Percentiles rank a stretch among this genome's conserved stretches.
These are phyloP conservation scores for Botryotinia globosa DNA, from an alignment of 2,329 filamentous ascomycete species.

Conservation along the genomic window DNA sequence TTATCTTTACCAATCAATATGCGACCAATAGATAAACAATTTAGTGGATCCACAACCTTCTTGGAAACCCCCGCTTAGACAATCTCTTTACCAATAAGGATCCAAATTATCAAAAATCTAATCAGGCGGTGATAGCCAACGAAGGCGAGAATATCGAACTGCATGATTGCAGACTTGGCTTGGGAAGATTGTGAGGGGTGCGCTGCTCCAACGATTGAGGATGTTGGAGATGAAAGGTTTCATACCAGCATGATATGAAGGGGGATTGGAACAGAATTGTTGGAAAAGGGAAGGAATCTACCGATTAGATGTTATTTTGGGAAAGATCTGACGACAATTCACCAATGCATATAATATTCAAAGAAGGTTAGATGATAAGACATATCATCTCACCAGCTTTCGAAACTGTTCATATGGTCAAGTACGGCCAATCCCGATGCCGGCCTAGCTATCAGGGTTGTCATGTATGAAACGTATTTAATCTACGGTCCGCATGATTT, in stretches of 20 bases:
- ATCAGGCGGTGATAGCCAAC: conserved; percentile 13
- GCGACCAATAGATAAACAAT: conserved; percentile 18
- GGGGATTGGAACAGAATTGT: background rate
- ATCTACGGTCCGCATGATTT: background rate
- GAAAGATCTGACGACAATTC: background rate
- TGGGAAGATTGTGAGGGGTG: background rate
- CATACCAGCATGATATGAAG: background rate
- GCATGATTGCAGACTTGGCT: conserved; percentile 2
- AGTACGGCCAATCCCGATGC: conserved; percentile 1
- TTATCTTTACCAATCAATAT: conserved; percentile 5
- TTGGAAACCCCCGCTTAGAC: conserved; percentile 8
- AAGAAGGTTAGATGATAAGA: background rate
- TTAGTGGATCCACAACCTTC: conserved; percentile 10
- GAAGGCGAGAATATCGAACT: background rate
- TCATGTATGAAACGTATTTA: conserved; percentile 15
- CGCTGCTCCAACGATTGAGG: conserved; percentile 1
- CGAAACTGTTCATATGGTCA: background rate
- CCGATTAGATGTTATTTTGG: background rate
- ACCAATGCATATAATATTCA: background rate
- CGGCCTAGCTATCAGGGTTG: background rate
- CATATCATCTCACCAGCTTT: conserved; percentile 1
- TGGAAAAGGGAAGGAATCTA: background rate
- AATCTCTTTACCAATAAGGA: conserved; percentile 8
- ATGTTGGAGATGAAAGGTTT: conserved; percentile 14
- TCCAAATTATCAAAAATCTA: background rate